A percentile compares a stretch with the other conserved stretches of the same genome.
These are phyloP conservation scores for Clonostachys solani DNA, from an alignment of 2,329 filamentous ascomycete genomes.

Conservation along the genomic window DNA sequence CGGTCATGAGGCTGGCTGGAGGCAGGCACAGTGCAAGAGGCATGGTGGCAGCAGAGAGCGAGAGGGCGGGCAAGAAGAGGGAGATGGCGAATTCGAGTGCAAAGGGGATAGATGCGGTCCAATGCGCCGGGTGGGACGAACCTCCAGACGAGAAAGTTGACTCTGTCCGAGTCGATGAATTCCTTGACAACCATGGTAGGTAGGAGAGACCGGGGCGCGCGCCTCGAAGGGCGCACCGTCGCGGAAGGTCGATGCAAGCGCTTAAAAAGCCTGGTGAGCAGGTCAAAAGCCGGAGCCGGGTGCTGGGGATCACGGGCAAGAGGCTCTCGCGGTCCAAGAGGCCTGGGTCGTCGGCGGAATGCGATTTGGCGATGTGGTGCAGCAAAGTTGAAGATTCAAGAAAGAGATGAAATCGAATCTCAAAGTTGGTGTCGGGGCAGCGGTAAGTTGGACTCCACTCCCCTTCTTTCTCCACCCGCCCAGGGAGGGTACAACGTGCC, in stretches of 20 bases:
- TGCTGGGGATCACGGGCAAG: too few relatives aligned
- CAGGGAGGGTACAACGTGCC: too few relatives aligned
- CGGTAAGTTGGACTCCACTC: background rate
- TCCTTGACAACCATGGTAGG: conserved; percentile 49
- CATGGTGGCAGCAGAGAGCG: background rate
- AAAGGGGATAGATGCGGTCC: conserved; percentile 5
- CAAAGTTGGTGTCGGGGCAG: background rate
- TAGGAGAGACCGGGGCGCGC: background rate
- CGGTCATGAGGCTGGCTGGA: background rate
- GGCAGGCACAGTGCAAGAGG: background rate
- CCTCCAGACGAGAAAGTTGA: conserved; percentile 71
- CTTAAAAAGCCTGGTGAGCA: background rate
- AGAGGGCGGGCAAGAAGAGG: background rate
- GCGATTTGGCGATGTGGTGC: too few relatives aligned
- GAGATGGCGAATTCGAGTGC: background rate
- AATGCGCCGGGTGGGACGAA: conserved; percentile 36
- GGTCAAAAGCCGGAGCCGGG: too few relatives aligned
- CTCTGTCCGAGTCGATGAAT: conserved; percentile 60
- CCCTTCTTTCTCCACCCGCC: background rate
- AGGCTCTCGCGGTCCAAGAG: background rate
- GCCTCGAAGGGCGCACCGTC: conserved; percentile 1
- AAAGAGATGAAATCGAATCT: conserved; percentile 4
- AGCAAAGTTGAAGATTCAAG: conserved; percentile 1
- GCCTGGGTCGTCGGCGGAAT: background rate
- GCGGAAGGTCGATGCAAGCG: background rate